A percentile compares a stretch with the other conserved stretches of the same genome.
Evolutionary conservation across 1,284 basidiomycete species (phyloP).

Genomic region (Leucoagaricus sp.): DNA sequence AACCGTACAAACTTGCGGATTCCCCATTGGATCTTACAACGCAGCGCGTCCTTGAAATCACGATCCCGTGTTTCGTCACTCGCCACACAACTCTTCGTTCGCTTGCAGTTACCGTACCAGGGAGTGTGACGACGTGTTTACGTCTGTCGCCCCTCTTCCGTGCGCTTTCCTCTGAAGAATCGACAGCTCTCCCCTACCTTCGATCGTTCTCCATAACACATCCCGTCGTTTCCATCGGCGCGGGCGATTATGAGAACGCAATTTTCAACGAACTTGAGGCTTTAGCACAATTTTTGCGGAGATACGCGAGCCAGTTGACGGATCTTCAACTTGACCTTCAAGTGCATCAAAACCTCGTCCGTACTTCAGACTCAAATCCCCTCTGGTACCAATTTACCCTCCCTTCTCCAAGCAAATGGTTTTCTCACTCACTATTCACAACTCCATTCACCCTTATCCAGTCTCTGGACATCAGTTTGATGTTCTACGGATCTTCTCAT

Average conservation of each 20-base stretch:
- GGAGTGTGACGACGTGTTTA: neutral
- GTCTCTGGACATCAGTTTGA: neutral
- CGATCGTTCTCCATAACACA: conserved; percentile 7
- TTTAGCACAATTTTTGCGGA: neutral
- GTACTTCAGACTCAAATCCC: neutral
- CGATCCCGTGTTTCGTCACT: neutral
- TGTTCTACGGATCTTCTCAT: neutral
- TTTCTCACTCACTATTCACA: neutral
- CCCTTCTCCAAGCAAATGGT: conserved; percentile 1
- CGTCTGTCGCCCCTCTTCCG: neutral
- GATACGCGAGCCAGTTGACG: neutral
- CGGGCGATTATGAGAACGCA: neutral
- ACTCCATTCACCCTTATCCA: neutral
- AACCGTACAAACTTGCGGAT: neutral
- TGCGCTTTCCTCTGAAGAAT: neutral
- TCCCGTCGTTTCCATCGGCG: neutral
- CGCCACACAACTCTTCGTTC: neutral
- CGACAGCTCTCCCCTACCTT: neutral
- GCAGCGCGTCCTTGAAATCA: neutral
- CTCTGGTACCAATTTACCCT: neutral
- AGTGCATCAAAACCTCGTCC: neutral
- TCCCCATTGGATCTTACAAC: neutral
- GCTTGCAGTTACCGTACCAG: neutral
- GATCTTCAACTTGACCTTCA: neutral
- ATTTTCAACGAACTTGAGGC: neutral